Evolutionary conservation across 371 early-diverging fungal genomes (phyloP).

Genomic region (Mortierella sp.): DNA sequence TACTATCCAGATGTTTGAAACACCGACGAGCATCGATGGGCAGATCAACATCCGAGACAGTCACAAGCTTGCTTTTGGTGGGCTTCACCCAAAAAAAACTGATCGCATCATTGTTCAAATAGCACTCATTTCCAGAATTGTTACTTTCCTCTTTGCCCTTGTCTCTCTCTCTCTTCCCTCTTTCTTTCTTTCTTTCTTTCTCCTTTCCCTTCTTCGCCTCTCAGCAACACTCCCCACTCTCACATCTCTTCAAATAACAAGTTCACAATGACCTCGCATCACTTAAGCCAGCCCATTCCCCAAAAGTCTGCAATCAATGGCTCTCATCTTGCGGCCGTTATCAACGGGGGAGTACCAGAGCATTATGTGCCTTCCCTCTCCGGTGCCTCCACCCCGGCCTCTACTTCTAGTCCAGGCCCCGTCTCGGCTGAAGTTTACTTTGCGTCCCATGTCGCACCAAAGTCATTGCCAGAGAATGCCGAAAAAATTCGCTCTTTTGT

Average conservation of each 20-base stretch:
- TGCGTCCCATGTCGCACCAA: conserved; percentile 80
- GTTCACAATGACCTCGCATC: conserved; percentile 9
- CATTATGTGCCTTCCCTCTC: conserved; percentile 16
- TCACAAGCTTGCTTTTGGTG: background rate
- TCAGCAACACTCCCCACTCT: conserved; percentile 5
- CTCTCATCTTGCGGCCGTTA: background rate
- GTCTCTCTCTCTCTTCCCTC: background rate
- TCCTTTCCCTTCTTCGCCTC: background rate
- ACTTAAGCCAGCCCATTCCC: conserved; percentile 36
- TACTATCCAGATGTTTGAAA: too few species aligned
- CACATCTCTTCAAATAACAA: background rate
- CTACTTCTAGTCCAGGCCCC: conserved; percentile 45
- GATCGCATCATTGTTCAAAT: background rate
- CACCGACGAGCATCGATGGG: too few species aligned
- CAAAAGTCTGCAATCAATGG: conserved; percentile 19
- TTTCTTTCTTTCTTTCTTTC: background rate
- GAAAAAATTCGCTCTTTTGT: conserved; percentile 78
- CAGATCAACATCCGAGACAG: background rate
- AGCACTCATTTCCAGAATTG: background rate
- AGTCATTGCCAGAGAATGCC: conserved; percentile 75
- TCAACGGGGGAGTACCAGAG: conserved; percentile 15
- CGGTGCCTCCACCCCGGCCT: conserved; percentile 39
- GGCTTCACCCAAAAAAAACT: background rate
- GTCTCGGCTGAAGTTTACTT: conserved; percentile 74
- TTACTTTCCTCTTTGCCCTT: background rate